Conservation (phyloP, 352 stramenopile genomes). For the Phytophthora sp. region DNA sequence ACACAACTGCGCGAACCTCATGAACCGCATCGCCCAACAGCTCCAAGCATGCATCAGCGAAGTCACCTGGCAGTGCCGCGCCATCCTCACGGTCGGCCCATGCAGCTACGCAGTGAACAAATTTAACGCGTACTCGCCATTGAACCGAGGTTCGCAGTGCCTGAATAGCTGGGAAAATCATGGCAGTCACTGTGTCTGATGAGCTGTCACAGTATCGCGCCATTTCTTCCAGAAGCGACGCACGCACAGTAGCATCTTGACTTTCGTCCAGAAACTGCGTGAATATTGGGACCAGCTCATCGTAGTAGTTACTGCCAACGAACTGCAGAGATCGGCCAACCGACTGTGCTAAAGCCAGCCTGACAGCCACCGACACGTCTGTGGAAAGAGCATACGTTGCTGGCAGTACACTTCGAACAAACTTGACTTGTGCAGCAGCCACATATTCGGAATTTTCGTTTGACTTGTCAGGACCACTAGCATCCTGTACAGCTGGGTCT, state of each 20-base stretch:
- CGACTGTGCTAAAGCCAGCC: conserved; percentile 74
- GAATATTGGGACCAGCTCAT: conserved; percentile 86
- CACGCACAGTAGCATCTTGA: conserved; percentile 80
- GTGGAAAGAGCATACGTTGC: conserved; percentile 81
- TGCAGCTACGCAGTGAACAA: conserved; percentile 83
- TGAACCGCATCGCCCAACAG: conserved; percentile 72
- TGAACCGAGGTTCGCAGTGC: conserved; percentile 67
- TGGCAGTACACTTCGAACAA: conserved; percentile 78
- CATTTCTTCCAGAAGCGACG: conserved; percentile 84
- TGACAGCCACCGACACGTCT: conserved; percentile 79
- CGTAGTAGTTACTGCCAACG: conserved; percentile 69
- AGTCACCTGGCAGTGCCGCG: conserved; percentile 59
- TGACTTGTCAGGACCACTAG: background rate
- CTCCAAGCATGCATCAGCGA: conserved; percentile 74
- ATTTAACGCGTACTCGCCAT: conserved; percentile 88
- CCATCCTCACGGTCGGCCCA: conserved; percentile 78
- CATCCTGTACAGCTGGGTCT: conserved; percentile 6
- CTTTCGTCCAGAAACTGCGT: conserved; percentile 82
- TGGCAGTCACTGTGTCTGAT: conserved; percentile 63
- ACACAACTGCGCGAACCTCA: conserved; percentile 74
- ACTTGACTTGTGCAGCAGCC: conserved; percentile 76
- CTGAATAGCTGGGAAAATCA: conserved; percentile 78
- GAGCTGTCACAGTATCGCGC: conserved; percentile 75
- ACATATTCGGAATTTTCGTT: conserved; percentile 39
- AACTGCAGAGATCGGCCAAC: conserved; percentile 79